Base-by-base conservation (phyloP, 352 stramenopile genomes). In the Phytophthora syringae region DNA sequence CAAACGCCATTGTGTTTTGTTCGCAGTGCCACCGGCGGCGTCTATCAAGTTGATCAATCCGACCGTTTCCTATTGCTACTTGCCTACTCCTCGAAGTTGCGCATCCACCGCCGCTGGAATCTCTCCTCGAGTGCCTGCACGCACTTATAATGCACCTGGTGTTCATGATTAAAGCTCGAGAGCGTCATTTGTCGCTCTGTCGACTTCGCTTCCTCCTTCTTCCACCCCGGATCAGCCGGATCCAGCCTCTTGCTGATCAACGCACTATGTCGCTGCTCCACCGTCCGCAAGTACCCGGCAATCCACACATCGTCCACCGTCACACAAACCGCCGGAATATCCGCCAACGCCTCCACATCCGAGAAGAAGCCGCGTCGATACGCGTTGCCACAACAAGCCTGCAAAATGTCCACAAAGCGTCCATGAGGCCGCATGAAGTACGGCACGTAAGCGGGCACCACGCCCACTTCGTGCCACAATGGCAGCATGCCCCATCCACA, bases 251-350 rank as follows among this genome's bases (percentile, higher is more conserved):
- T 94, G 67, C 84, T 92, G 45, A 93, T 84, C 55, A 94, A 74
- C 7, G 84, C 86, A 30, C 72, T 90, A 44, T 66, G 67, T 10
- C 67, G 64, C 25, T 79, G 64, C 61, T 93, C 84, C 27, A 91
- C 79, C 16, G 74, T 89, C n/a, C 76, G 74, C 48, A 94, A 62
- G 53, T 91, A 94, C 1, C 86, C 86, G 0, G 86, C 84, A 62
- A 94, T 90, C 86, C 86, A 94, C 15, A 93, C 84, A 50, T 93
- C 84, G 55, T 94, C 86, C 10, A 94, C 84, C 1, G 86, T 94
- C 48, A 93, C 81, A 60, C 86, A 94, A 5, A 90, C 71, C 0
- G 64, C 7, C 16, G 84, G 82, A 48, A 94, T 90, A 25, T 88
- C 69, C 1, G 84, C 84, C 15, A 94, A 73, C 7, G 79, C 77